Percentiles rank a stretch among this genome's conserved stretches.
These are phyloP conservation scores for Quercus agrifolia DNA, from an alignment of 306 rosid species.

Conservation along the genomic window DNA sequence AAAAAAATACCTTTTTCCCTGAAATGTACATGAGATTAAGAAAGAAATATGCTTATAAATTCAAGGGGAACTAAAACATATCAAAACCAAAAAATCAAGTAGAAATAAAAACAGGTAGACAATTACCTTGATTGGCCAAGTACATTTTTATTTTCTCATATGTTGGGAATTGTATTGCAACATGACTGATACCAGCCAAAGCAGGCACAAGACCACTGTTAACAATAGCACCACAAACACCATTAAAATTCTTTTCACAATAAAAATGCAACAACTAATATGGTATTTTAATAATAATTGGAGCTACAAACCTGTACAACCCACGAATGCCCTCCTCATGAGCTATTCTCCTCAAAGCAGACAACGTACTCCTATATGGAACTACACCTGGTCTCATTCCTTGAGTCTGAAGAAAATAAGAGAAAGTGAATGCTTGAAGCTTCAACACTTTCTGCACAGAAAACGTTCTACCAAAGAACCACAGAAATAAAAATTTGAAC, in stretches of 20 bases:
- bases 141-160: slow-evolving; percentile 70
- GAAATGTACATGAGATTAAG: neutral
- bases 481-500: neutral
- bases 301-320: slow-evolving; percentile 65
- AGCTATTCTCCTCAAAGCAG: slow-evolving; percentile 86
- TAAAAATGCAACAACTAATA: slow-evolving; percentile 3
- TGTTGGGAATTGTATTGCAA: slow-evolving; percentile 83
- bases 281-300: neutral
- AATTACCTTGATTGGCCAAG: slow-evolving; percentile 65
- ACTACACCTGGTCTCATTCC: slow-evolving; percentile 75
- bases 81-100: neutral
- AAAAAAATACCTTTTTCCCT: neutral
- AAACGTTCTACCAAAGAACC: neutral
- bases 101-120: slow-evolving; percentile 7
- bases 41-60: neutral
- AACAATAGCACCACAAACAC: slow-evolving; percentile 15
- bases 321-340: slow-evolving; percentile 92
- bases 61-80: neutral
- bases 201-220: slow-evolving; percentile 91
- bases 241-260: slow-evolving; percentile 6
- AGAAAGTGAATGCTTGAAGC: slow-evolving; percentile 6
- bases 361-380: slow-evolving; percentile 65
- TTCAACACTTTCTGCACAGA: neutral
- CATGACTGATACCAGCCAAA: slow-evolving; percentile 87
- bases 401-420: slow-evolving; percentile 59